Base-by-base conservation (phyloP, 2,329 filamentous ascomycete species). In the Microsporum canis region DNA sequence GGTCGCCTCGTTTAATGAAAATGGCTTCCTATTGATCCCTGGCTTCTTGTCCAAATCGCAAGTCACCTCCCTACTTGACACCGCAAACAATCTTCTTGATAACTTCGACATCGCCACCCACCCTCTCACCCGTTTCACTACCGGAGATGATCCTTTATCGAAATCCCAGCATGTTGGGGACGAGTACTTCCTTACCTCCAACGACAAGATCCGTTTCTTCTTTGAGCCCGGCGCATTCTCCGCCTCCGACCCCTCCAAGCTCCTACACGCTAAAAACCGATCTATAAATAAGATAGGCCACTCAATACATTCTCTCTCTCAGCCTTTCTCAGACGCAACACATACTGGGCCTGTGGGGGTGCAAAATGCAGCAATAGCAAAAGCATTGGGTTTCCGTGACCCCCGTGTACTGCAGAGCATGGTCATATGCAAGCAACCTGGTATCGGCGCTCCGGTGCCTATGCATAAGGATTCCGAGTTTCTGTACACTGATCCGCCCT, bases 401-500 rank as follows among this genome's bases (percentile, higher is more conserved):
- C 89, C 91, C 1, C 79, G 87, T 23, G 80, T 87, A 3, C 79
- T 99, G 59, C 94, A 99, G 79, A 94, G 88, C 72, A 99, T 99
- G 94, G 82, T 97, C 33, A 97, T 99, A 68, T 96, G 91, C 83
- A 99, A 99, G 75, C 92, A 96, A 76, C 91, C 94, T 27, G 89
- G 95, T 75, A 96, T 97, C 59, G 94, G 94, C 33, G 92, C 89
- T 27, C 88, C 88, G 1, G 94, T 97, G 49, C 90, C 88, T 0
- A 84, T 90, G 27, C 94, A 99, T 73, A 91, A 96, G 76, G 92
- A 97, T 74, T 89, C 84, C 65, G 91, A 90, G 0, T 99, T 97
- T 68, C 68, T 99, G 64, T 97, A 95, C 73, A 97, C 94, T 1
- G 79, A 91, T 66, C 88, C 89, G 41, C 92, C 92, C 0, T 88